Evolutionary conservation across 208 protist species (phyloP).

Genomic region (Angomonas deanei): DNA sequence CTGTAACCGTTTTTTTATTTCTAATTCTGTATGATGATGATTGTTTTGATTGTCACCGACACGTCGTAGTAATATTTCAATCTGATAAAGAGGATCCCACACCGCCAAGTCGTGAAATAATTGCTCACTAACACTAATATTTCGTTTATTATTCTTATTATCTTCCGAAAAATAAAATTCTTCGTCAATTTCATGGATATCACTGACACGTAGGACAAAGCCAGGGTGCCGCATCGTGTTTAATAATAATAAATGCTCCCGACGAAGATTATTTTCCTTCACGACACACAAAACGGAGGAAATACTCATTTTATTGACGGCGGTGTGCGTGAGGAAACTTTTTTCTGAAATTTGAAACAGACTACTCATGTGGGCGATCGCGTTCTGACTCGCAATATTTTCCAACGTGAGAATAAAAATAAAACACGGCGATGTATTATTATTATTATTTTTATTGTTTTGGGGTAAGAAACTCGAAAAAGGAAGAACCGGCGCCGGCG

Average conservation of each 20-base stretch:
- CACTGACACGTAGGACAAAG: conserved; percentile 74
- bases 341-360: conserved; percentile 64
- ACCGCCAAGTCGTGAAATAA: neutral
- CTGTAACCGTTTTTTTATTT: neutral
- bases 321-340: conserved; percentile 52
- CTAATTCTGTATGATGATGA: neutral
- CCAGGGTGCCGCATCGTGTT: conserved; percentile 87
- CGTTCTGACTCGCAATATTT: conserved; percentile 79
- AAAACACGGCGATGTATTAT: conserved; percentile 41
- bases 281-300: conserved; percentile 63
- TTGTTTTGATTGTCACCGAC: neutral
- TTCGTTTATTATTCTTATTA: conserved; percentile 2
- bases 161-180: neutral
- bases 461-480: neutral
- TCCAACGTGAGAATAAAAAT: conserved; percentile 77
- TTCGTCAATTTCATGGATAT: conserved; percentile 36
- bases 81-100: neutral
- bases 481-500: neutral
- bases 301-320: conserved; percentile 78
- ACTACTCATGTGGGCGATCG: conserved; percentile 56
- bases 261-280: conserved; percentile 35
- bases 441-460: conserved; percentile 4
- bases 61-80: neutral
- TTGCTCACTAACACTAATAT: conserved; percentile 2
- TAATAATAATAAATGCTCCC: conserved; percentile 71